Evolutionary conservation across 1,139 yeast species (phyloP), one percentile per base, ranked within the genome.

Genomic region (Eremothecium cymbalariae): DNA sequence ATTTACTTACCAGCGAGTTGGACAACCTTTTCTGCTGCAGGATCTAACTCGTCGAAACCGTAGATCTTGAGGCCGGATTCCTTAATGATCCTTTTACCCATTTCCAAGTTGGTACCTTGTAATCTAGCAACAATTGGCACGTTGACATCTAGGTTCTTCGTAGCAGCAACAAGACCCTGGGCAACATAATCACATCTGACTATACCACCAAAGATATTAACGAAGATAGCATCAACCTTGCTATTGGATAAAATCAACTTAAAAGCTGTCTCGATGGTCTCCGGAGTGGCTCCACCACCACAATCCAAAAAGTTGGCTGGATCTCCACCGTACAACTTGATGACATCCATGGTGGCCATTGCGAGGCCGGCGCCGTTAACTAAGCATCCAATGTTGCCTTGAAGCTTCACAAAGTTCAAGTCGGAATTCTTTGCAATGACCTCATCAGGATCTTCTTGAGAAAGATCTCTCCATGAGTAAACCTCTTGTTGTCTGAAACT

Each of bases 351-450:
- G 50, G 99, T 90, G 55, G 99, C 98, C 99, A 90, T 90, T 56
- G 99, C 99, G 59, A 90, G 77, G 66, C 99, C 99, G 40, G 99
- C 99, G 70, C 99, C 99, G 65, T 90, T 90, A 61, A 90, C 99
- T 48, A 90, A 73, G 72, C 95, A 90, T 57, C 98, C 99, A 59
- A 90, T 88, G 72, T 85, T 84, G 65, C 98, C 99, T 60, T 90
- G 94, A 60, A 90, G 79, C 71, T 93, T 90, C 70, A 90, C 93
- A 64, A 90, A 93, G 72, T 90, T 90, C 60, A 90, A 76, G 53
- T 88, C 94, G 59, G 78, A 81, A 63, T 83, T 68, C 54, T 93
- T 72, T 47, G 98, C 98, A 63, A 77, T 81, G 50, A 83, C 85
- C 68, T 90, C 98, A 63, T 88, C 93, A 36, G 97, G 90, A 66